These are phyloP conservation scores for Paramecium tetraurelia DNA, from an alignment of 73 alveolate genomes.

Conservation along the genomic window DNA sequence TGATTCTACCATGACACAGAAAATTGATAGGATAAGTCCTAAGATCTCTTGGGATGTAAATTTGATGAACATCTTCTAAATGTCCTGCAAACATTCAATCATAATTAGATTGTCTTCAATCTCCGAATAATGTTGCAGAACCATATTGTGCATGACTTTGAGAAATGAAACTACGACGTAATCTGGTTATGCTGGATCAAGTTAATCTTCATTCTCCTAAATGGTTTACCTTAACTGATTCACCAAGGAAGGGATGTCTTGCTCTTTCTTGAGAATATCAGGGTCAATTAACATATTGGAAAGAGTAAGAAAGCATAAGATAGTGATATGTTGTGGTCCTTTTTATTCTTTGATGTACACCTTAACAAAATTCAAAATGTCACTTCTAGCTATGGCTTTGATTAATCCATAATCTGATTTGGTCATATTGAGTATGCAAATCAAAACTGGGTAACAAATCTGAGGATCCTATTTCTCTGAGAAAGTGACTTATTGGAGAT, in stretches of 20 bases:
- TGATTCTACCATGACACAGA: slow-evolving; percentile 44
- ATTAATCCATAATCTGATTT: slow-evolving; percentile 55
- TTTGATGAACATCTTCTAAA: slow-evolving; percentile 4
- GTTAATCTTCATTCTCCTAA: slow-evolving; percentile 4
- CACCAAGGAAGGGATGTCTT: slow-evolving; percentile 1
- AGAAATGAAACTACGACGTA: slow-evolving; percentile 3
- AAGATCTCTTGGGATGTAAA: not conserved
- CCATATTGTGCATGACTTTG: slow-evolving; percentile 45
- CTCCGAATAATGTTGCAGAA: not conserved
- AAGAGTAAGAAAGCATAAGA: slow-evolving; percentile 17
- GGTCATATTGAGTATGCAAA: slow-evolving; percentile 58
- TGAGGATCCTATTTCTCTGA: slow-evolving; percentile 34
- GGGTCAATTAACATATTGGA: not conserved
- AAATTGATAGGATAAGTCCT: not conserved
- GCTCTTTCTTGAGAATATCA: not conserved
- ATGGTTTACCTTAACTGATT: slow-evolving; percentile 34
- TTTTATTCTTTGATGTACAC: not conserved
- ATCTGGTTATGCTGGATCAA: not conserved
- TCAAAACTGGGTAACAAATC: slow-evolving; percentile 34
- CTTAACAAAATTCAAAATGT: slow-evolving; percentile 43
- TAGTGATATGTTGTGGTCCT: slow-evolving; percentile 50
- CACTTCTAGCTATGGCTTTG: slow-evolving; percentile 48
- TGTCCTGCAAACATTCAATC: not conserved
- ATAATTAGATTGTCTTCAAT: not conserved
- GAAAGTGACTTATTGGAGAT: slow-evolving; percentile 22